A percentile compares a stretch with the other conserved stretches of the same genome.
Conservation (phyloP, 352 stramenopile species). For the Hyaloperonospora arabidopsidis region DNA sequence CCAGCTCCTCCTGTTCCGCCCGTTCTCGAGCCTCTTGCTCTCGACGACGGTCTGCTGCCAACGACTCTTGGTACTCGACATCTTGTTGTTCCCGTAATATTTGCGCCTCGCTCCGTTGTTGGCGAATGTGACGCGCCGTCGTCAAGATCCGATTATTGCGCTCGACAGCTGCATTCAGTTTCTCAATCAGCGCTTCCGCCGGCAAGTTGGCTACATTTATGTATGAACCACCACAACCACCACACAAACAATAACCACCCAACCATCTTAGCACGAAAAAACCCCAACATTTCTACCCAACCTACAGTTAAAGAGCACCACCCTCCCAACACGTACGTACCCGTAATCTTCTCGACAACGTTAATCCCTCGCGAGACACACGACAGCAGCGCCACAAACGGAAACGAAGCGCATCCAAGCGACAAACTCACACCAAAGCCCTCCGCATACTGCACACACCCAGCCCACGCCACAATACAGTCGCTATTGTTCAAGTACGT, state of each 20-base stretch:
- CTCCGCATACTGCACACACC: conserved; percentile 71
- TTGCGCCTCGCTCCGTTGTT: conserved; percentile 76
- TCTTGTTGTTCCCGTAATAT: conserved; percentile 90
- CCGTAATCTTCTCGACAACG: conserved; percentile 80
- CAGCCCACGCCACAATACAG: conserved; percentile 76
- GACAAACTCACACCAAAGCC: conserved; percentile 74
- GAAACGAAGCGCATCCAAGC: conserved; percentile 76
- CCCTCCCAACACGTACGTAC: conserved; percentile 19
- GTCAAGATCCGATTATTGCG: conserved; percentile 73
- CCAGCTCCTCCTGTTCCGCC: conserved; percentile 38
- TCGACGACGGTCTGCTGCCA: conserved; percentile 84
- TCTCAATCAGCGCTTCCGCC: conserved; percentile 48
- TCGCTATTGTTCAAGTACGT: conserved; percentile 74
- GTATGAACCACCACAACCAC: background rate
- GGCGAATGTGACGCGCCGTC: conserved; percentile 55
- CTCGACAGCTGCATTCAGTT: conserved; percentile 46
- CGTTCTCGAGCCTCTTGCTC: conserved; percentile 46
- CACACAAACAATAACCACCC: background rate
- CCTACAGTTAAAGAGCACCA: too few relatives aligned
- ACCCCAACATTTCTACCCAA: too few relatives aligned
- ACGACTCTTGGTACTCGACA: conserved; percentile 87
- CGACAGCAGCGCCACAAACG: conserved; percentile 71
- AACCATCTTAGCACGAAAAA: too few relatives aligned
- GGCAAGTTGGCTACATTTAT: conserved; percentile 44
- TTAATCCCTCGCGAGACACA: conserved; percentile 73